Percentiles rank a stretch among this genome's conserved stretches.
Evolutionary conservation across 2,329 filamentous ascomycete genomes (phyloP).

Genomic region (Metarhizium humberi): DNA sequence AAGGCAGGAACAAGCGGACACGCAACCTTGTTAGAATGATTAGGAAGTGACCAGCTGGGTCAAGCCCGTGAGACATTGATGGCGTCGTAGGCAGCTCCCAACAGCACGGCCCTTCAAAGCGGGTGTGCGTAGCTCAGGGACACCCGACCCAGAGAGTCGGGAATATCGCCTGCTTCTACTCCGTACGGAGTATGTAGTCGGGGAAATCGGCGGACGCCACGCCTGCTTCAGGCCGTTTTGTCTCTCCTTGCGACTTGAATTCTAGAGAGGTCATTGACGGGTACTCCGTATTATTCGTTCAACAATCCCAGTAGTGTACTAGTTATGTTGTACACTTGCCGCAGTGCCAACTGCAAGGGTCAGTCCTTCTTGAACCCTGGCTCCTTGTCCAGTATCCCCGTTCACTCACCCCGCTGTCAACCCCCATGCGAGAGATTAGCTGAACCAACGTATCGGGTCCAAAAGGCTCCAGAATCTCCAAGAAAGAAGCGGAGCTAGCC

Average conservation of each 20-base stretch:
- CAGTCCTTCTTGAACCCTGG: neutral
- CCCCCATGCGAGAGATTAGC: slow-evolving; percentile 5
- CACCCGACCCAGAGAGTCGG: slow-evolving; percentile 7
- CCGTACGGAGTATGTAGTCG: neutral
- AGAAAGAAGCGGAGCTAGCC: neutral
- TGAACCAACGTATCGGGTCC: slow-evolving; percentile 12
- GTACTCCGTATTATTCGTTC: too few relatives aligned
- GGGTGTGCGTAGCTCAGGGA: neutral
- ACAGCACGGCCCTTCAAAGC: neutral
- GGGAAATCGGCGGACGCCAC: neutral
- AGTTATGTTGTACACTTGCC: neutral
- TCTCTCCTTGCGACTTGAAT: neutral
- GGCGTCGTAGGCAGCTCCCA: neutral
- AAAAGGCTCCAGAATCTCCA: neutral
- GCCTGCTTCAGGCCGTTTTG: neutral
- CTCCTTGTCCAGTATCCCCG: neutral
- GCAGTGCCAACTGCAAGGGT: neutral
- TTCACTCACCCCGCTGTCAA: slow-evolving; percentile 1
- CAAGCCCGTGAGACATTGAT: neutral
- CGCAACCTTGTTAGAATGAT: neutral
- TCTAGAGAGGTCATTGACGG: neutral
- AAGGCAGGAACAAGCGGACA: neutral
- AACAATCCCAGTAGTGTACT: too few relatives aligned
- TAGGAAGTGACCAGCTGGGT: neutral
- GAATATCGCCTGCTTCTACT: neutral